These are phyloP conservation scores for Talinum fruticosum DNA, from an alignment of 148 eudicot genomes.

Conservation along the genomic window DNA sequence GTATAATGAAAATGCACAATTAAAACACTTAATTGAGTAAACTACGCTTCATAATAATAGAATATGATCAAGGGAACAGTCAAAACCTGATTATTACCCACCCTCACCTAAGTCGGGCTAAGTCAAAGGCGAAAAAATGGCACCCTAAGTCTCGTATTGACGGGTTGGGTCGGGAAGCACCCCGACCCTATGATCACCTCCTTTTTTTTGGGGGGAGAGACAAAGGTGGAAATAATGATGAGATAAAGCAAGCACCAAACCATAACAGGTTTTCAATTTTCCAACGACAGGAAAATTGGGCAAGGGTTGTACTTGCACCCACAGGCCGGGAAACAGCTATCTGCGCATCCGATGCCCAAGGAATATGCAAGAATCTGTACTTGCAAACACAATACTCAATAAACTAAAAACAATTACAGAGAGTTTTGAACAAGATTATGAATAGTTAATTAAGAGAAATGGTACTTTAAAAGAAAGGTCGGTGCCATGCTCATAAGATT, in stretches of 20 bases:
- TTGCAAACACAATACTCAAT: constrained; percentile 23
- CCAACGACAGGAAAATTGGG: constrained; percentile 21
- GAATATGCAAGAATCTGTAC: constrained; percentile 34
- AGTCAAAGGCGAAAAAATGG: too few species aligned
- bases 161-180: too few species aligned
- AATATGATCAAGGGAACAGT: too few species aligned
- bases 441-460: constrained; percentile 14
- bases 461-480: not conserved
- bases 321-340: constrained; percentile 23
- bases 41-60: too few species aligned
- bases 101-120: too few species aligned
- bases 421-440: constrained; percentile 6
- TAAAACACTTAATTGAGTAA: too few species aligned
- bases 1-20: too few species aligned
- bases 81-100: too few species aligned
- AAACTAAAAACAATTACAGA: constrained; percentile 14
- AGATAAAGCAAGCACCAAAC: constrained; percentile 16
- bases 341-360: constrained; percentile 28
- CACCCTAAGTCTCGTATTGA: too few species aligned
- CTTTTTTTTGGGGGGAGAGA: too few species aligned
- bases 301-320: constrained; percentile 44
- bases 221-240: not conserved
- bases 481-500: constrained; percentile 4
- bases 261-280: constrained; percentile 16
- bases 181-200: too few species aligned